Evolutionary conservation across 2,329 filamentous ascomycete genomes (phyloP).

Genomic region (Colletotrichum lentis): DNA sequence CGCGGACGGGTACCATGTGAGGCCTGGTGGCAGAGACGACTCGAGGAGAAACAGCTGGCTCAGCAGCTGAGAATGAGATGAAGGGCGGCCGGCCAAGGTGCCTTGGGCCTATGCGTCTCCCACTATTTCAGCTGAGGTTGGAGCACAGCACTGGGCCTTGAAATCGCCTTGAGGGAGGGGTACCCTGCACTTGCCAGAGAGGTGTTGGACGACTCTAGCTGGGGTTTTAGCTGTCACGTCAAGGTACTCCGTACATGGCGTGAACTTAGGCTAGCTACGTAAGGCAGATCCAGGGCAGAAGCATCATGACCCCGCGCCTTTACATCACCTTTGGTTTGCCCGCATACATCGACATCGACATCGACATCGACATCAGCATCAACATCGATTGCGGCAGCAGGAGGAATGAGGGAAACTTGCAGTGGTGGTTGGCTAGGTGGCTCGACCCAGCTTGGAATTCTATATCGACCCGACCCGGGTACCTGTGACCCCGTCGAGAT

Average conservation of each 20-base stretch:
- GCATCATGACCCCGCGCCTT: conserved; percentile 3
- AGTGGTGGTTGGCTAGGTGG: background rate
- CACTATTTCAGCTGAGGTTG: conserved; percentile 21
- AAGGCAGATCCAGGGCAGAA: background rate
- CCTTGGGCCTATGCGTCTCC: conserved; percentile 5
- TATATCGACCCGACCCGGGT: conserved; percentile 4
- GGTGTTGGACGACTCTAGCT: background rate
- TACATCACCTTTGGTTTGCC: conserved; percentile 3
- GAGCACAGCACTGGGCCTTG: conserved; percentile 8
- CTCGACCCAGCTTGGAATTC: background rate
- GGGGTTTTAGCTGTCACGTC: background rate
- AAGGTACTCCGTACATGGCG: background rate
- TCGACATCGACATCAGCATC: background rate
- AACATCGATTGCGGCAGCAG: background rate
- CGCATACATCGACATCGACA: background rate
- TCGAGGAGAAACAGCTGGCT: background rate
- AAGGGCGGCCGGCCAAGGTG: conserved; percentile 4
- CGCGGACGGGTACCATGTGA: background rate
- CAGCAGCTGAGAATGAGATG: conserved; percentile 1
- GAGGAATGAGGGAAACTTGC: background rate
- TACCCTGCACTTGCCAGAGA: background rate
- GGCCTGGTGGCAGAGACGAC: no score
- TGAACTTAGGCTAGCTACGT: background rate
- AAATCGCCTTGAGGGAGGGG: background rate
- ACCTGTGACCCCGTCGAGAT: conserved; percentile 28